These are phyloP conservation scores for Phyllosticta citribraziliensis DNA, from an alignment of 2,329 filamentous ascomycete species.

Conservation along the genomic window DNA sequence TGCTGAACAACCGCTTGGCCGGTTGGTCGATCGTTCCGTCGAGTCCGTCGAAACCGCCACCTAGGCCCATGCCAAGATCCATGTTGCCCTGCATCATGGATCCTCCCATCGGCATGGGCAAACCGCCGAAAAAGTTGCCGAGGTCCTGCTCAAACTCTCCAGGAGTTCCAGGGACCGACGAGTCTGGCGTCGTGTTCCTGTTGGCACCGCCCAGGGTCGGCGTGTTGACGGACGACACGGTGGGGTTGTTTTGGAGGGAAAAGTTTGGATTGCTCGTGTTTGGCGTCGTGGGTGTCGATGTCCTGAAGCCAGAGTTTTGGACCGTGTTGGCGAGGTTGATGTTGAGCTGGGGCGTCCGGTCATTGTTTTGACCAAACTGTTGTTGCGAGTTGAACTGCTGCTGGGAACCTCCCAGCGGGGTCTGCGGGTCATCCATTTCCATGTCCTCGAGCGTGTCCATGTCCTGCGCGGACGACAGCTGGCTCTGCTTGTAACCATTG, in stretches of 20 bases:
- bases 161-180: conserved; percentile 59
- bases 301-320: conserved; percentile 64
- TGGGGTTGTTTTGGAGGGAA: conserved; percentile 83
- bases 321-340: conserved; percentile 65
- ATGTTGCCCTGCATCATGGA: conserved; percentile 25
- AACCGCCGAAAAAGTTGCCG: conserved; percentile 27
- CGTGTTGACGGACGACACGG: conserved; percentile 93
- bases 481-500: conserved; percentile 26
- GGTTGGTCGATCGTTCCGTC: conserved; percentile 71
- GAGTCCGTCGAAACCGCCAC: conserved; percentile 29
- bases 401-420: conserved; percentile 57
- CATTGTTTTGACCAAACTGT: conserved; percentile 43
- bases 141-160: conserved; percentile 68
- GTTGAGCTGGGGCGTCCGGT: conserved; percentile 61
- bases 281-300: conserved; percentile 79
- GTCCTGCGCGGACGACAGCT: conserved; percentile 40
- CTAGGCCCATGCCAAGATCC: conserved; percentile 23
- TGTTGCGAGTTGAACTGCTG: conserved; percentile 48
- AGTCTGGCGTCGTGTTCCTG: conserved; percentile 52
- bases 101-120: conserved; percentile 23
- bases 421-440: conserved; percentile 72
- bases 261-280: conserved; percentile 56
- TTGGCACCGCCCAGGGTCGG: conserved; percentile 66
- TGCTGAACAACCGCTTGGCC: conserved; percentile 82
- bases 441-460: conserved; percentile 86